phyloP scores from a whole-genome alignment of 495 filamentous ascomycete species.

The Chlorociboria aeruginascens region DNA sequence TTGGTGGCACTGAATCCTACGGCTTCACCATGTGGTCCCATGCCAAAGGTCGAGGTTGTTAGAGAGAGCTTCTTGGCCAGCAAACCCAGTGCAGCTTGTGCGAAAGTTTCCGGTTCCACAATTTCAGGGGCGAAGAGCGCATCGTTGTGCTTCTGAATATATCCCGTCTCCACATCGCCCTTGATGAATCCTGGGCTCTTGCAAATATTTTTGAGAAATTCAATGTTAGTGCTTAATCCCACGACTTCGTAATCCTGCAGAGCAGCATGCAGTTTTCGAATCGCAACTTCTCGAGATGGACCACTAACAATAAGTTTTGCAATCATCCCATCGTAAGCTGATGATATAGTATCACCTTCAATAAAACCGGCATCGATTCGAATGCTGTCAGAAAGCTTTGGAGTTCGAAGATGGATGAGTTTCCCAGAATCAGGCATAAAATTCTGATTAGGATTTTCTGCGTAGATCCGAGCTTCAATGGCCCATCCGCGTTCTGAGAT shows the following conservation, averaged over 20 bases:
- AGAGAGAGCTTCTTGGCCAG: constrained; percentile 29
- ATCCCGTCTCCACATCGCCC: constrained; percentile 90
- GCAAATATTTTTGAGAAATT: constrained; percentile 84
- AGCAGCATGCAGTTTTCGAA: constrained; percentile 71
- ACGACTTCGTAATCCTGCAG: constrained; percentile 87
- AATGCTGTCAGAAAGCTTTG: constrained; percentile 53
- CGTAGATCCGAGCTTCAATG: constrained; percentile 93
- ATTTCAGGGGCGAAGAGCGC: constrained; percentile 51
- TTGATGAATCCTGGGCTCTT: constrained; percentile 68
- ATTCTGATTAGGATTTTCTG: constrained; percentile 79
- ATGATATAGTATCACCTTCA: constrained; percentile 80
- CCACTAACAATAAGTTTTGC: constrained; percentile 94
- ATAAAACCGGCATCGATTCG: constrained; percentile 90
- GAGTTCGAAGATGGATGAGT: constrained; percentile 70
- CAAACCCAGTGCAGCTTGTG: constrained; percentile 72
- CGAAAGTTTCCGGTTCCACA: constrained; percentile 54
- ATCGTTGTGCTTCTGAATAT: constrained; percentile 75
- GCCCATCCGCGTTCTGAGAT: constrained; percentile 73
- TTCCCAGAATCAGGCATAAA: constrained; percentile 94
- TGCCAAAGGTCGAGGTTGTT: constrained; percentile 9
- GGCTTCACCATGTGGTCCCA: constrained; percentile 31
- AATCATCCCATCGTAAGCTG: constrained; percentile 99
- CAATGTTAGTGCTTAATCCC: constrained; percentile 88
- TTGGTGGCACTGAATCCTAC: constrained; percentile 39
- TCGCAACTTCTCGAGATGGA: constrained; percentile 61